These are phyloP conservation scores for Arabidopsis lyrata DNA, from an alignment of 441 rosid genomes.

Conservation along the genomic window DNA sequence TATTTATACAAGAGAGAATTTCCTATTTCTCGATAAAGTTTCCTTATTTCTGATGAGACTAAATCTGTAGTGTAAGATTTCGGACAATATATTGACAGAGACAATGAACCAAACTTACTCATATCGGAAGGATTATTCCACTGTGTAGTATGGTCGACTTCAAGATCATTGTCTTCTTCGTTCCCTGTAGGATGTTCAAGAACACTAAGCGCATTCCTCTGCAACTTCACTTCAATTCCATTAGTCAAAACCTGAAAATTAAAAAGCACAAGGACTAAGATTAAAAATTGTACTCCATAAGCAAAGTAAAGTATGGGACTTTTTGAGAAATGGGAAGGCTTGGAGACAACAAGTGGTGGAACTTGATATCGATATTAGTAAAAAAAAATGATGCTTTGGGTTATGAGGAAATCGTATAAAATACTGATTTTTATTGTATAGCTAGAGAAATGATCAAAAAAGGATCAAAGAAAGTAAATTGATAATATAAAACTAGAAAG, in stretches of 20 bases:
- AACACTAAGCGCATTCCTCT: slow-evolving; percentile 96
- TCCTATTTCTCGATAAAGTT: too few relatives aligned
- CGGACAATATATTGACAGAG: background rate
- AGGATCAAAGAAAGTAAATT: background rate
- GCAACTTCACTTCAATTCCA: slow-evolving; percentile 97
- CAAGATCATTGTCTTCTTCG: slow-evolving; percentile 80
- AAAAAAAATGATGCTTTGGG: slow-evolving; percentile 25
- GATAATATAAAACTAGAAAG: slow-evolving; percentile 20
- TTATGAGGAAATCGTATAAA: slow-evolving; percentile 26
- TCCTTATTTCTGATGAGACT: too few relatives aligned
- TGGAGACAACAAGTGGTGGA: slow-evolving; percentile 45
- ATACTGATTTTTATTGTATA: slow-evolving; percentile 19
- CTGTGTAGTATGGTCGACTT: slow-evolving; percentile 59
- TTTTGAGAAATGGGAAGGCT: slow-evolving; percentile 38
- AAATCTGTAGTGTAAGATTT: too few relatives aligned
- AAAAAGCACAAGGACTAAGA: background rate
- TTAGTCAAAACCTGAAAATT: slow-evolving; percentile 80
- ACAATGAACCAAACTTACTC: slow-evolving; percentile 56
- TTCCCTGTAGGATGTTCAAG: slow-evolving; percentile 94
- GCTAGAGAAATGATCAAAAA: slow-evolving; percentile 34
- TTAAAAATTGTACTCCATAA: background rate
- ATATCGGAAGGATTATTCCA: slow-evolving; percentile 81
- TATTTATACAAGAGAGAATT: too few relatives aligned
- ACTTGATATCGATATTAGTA: slow-evolving; percentile 34
- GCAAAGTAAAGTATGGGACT: slow-evolving; percentile 25